These are phyloP conservation scores for Bothriochloa decipiens DNA, from an alignment of 176 grass and related monocot genomes.

Conservation along the genomic window DNA sequence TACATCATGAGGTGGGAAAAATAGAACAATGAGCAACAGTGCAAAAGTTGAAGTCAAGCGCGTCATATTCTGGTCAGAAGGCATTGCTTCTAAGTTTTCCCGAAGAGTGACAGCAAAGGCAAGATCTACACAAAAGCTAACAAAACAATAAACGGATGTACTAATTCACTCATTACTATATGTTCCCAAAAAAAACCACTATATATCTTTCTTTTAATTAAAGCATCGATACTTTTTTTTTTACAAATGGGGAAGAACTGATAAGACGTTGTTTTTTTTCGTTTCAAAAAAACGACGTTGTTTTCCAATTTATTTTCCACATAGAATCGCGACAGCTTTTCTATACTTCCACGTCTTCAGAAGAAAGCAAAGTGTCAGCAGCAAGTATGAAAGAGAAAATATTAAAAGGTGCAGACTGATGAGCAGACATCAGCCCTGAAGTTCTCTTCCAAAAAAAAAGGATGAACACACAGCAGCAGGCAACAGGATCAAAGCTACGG, in stretches of 20 bases:
- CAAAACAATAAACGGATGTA: not conserved
- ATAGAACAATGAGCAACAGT: not conserved
- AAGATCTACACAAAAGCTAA: conserved; percentile 33
- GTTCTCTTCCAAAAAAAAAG: not conserved
- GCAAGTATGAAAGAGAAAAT: not conserved
- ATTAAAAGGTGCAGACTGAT: not conserved
- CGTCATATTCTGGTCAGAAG: conserved; percentile 12
- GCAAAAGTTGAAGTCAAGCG: not conserved
- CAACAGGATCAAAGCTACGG: conserved; percentile 20
- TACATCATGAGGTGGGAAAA: not conserved
- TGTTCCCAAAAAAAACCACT: not conserved
- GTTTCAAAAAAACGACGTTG: not conserved
- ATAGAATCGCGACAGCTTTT: not conserved
- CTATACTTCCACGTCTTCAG: not conserved
- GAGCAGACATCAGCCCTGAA: not conserved
- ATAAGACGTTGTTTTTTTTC: not conserved
- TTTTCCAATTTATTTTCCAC: not conserved
- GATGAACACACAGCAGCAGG: conserved; percentile 15
- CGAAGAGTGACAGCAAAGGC: not conserved
- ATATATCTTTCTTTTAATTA: not conserved
- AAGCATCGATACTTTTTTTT: not conserved
- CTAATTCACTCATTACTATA: conserved; percentile 10
- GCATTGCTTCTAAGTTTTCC: conserved; percentile 32
- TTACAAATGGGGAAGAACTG: not conserved
- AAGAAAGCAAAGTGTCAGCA: conserved; percentile 40